Conservation (phyloP, 345 rosid species). For the Toxicodendron radicans region DNA sequence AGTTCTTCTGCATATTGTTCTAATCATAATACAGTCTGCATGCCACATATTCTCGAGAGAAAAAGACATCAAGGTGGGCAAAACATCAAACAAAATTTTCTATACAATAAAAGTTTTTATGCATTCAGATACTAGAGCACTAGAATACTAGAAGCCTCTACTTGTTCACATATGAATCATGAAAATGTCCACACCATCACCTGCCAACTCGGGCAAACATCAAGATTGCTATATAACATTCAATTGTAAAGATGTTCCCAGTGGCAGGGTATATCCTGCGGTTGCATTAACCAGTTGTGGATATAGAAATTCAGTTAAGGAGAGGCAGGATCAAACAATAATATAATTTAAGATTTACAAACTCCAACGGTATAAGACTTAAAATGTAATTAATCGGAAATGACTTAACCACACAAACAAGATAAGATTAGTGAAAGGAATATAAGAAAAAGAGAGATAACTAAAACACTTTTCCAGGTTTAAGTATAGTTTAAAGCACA, state of each 20-base stretch:
- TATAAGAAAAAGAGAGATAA: too few species aligned
- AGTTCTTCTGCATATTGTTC: background rate
- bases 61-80: background rate
- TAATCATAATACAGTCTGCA: background rate
- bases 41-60: background rate
- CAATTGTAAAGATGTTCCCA: background rate
- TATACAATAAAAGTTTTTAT: background rate
- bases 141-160: background rate
- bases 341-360: too few species aligned
- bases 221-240: background rate
- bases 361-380: too few species aligned
- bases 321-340: too few species aligned
- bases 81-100: background rate
- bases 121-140: background rate
- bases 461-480: too few species aligned
- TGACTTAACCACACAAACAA: too few species aligned
- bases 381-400: too few species aligned
- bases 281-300: background rate
- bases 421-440: too few species aligned
- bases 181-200: background rate
- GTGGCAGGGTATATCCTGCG: background rate
- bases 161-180: background rate
- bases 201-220: background rate
- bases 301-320: too few species aligned
- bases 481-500: too few species aligned